Evolutionary conservation across 768 basidiomycete species (phyloP).

Genomic region (Pleurotus giganteus): DNA sequence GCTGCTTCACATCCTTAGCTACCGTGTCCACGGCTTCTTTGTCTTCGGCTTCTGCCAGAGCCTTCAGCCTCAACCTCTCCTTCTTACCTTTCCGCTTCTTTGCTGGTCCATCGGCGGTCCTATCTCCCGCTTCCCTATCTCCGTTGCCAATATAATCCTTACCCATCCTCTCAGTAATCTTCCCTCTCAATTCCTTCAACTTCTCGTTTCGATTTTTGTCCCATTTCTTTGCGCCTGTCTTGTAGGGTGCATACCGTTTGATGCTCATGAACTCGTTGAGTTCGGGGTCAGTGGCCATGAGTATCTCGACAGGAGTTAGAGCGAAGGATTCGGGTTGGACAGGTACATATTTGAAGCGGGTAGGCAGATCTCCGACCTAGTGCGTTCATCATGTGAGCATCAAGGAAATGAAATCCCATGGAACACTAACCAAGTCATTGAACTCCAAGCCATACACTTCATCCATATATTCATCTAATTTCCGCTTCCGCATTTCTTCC

Average conservation of each 20-base stretch:
- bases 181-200: slow-evolving; percentile 70
- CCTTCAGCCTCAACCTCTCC: slow-evolving; percentile 56
- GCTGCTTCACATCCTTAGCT: slow-evolving; percentile 4
- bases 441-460: slow-evolving; percentile 90
- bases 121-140: slow-evolving; percentile 15
- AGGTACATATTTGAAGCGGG: slow-evolving; percentile 89
- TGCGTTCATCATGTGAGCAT: background rate
- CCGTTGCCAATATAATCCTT: slow-evolving; percentile 15
- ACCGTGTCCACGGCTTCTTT: slow-evolving; percentile 18
- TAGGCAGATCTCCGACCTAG: slow-evolving; percentile 86
- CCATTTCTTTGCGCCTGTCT: slow-evolving; percentile 54
- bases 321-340: slow-evolving; percentile 61
- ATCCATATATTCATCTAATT: slow-evolving; percentile 86
- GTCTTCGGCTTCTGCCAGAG: slow-evolving; percentile 21
- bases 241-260: slow-evolving; percentile 91
- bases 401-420: slow-evolving; percentile 2
- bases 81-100: slow-evolving; percentile 75
- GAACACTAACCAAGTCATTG: slow-evolving; percentile 81
- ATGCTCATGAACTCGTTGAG: slow-evolving; percentile 89
- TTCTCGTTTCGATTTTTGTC: slow-evolving; percentile 62
- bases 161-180: slow-evolving; percentile 44
- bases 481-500: slow-evolving; percentile 86
- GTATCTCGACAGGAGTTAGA: slow-evolving; percentile 81
- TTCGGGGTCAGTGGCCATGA: slow-evolving; percentile 89
- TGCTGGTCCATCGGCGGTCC: slow-evolving; percentile 22